Percentiles rank a stretch among this genome's conserved stretches.
These are phyloP conservation scores for Boletus vermiculosoides DNA, from an alignment of 768 basidiomycete genomes.

Conservation along the genomic window DNA sequence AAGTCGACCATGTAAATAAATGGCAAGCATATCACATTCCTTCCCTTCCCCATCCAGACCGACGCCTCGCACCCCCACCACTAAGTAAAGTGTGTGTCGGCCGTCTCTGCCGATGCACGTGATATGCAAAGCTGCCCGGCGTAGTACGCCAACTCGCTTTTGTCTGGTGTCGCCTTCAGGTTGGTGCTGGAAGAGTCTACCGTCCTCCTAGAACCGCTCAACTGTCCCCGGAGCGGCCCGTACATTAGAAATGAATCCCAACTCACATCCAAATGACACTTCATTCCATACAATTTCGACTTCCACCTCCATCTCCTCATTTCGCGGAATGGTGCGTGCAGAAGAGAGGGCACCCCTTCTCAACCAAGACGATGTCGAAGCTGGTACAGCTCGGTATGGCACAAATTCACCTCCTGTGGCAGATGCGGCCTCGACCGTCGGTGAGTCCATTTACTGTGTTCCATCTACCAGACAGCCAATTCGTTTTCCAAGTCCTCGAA, in stretches of 20 bases:
- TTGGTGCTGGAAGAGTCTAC: neutral
- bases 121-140: neutral
- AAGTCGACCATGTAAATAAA: no score
- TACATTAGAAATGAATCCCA: conserved; percentile 13
- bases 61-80: no score
- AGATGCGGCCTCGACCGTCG: conserved; percentile 19
- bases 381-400: conserved; percentile 23
- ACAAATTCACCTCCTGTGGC: conserved; percentile 8
- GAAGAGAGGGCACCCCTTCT: conserved; percentile 28
- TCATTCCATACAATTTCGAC: conserved; percentile 26
- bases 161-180: neutral
- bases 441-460: conserved; percentile 7
- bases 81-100: no score
- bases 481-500: conserved; percentile 4
- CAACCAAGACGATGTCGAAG: conserved; percentile 26
- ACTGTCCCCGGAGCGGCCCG: neutral
- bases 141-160: neutral
- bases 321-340: conserved; percentile 22
- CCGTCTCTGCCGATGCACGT: neutral
- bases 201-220: neutral
- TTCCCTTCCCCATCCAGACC: no score
- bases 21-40: no score
- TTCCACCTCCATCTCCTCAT: conserved; percentile 27
- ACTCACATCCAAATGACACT: conserved; percentile 2
- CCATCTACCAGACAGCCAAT: neutral